Conservation (phyloP, 352 stramenopile species). For the Phytophthora gonapodyides region DNA sequence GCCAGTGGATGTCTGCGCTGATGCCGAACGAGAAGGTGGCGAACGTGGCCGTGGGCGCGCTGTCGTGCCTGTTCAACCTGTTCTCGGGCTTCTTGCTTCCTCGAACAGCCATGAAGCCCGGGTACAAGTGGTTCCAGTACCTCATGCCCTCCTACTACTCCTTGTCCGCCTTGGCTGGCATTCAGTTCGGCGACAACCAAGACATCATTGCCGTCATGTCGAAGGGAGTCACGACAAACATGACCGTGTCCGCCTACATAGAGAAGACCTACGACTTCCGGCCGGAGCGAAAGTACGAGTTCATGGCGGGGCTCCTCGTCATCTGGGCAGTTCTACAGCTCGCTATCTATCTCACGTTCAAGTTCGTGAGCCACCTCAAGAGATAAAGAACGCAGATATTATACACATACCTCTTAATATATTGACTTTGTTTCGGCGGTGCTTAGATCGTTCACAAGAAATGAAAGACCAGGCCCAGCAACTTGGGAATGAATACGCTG, state of each 20-base stretch:
- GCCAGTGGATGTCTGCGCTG: slow-evolving; percentile 76
- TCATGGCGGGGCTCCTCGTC: slow-evolving; percentile 49
- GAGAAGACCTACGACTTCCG: slow-evolving; percentile 58
- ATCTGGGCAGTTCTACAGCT: slow-evolving; percentile 64
- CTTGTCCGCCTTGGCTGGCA: slow-evolving; percentile 41
- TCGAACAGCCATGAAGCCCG: slow-evolving; percentile 49
- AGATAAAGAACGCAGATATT: too few species aligned
- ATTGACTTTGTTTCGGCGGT: too few species aligned
- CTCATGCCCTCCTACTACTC: slow-evolving; percentile 68
- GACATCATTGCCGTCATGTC: slow-evolving; percentile 28
- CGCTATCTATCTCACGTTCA: slow-evolving; percentile 62
- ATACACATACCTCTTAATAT: too few species aligned
- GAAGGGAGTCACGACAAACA: slow-evolving; percentile 9
- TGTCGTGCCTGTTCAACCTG: slow-evolving; percentile 74
- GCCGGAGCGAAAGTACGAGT: slow-evolving; percentile 48
- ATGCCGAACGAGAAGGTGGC: slow-evolving; percentile 79
- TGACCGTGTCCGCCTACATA: slow-evolving; percentile 44
- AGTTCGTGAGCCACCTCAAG: slow-evolving; percentile 72
- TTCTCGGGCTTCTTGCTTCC: slow-evolving; percentile 65
- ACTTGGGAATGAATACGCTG: slow-evolving; percentile 41
- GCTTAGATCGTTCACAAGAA: too few species aligned
- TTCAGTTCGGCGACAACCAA: slow-evolving; percentile 46
- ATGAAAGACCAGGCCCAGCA: slow-evolving; percentile 31
- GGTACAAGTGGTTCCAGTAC: slow-evolving; percentile 79
- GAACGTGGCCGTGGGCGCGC: slow-evolving; percentile 69